Percentiles rank a stretch among this genome's conserved stretches.
Evolutionary conservation across 768 basidiomycete genomes (phyloP).

Genomic region (Psilocybe azurescens): DNA sequence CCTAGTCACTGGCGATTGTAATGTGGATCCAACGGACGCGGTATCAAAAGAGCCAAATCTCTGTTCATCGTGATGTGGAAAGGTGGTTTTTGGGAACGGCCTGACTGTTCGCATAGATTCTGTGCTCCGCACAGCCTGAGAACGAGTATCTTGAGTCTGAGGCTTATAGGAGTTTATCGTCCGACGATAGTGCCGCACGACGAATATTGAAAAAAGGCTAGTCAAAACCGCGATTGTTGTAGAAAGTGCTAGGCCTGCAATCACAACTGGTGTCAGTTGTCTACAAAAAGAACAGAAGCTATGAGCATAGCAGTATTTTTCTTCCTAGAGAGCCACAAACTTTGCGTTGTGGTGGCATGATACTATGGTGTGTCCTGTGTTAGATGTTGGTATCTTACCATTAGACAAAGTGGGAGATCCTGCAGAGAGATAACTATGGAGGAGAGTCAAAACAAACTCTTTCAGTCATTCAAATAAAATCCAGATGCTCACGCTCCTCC

Average conservation of each 20-base stretch:
- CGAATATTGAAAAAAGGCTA: constrained; percentile 6
- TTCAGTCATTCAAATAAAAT: background rate
- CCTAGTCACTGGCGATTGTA: too few species aligned
- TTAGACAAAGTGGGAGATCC: background rate
- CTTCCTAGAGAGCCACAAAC: background rate
- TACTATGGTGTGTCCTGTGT: too few species aligned
- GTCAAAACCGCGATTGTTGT: constrained; percentile 15
- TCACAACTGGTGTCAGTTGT: constrained; percentile 11
- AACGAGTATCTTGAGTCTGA: background rate
- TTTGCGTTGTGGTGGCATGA: background rate
- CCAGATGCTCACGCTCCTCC: constrained; percentile 25
- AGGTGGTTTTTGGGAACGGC: background rate
- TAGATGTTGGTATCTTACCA: too few species aligned
- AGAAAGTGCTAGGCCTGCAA: constrained; percentile 19
- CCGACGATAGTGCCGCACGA: constrained; percentile 12
- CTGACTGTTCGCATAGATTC: background rate
- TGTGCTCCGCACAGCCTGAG: too few species aligned
- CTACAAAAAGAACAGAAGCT: background rate
- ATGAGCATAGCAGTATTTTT: background rate
- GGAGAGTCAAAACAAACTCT: background rate
- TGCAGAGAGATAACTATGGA: background rate
- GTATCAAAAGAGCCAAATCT: background rate
- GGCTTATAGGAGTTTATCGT: background rate
- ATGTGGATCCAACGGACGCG: too few species aligned
- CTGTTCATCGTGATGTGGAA: background rate